Conservation (phyloP, 2,329 filamentous ascomycete species). For the Pseudogymnoascus sp. region DNA sequence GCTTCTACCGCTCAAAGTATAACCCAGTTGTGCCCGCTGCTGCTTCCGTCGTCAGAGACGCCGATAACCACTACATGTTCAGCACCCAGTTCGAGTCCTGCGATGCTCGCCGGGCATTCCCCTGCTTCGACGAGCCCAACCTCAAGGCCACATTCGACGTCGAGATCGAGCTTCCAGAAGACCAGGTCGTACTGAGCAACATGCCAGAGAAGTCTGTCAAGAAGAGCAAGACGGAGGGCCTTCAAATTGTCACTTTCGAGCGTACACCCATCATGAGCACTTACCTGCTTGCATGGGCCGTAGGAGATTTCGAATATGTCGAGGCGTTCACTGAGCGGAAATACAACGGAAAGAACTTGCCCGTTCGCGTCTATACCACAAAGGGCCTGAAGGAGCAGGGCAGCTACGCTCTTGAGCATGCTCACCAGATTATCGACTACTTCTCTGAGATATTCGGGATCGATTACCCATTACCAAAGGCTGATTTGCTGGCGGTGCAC, state of each 20-base stretch:
- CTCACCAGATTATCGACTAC: conserved; percentile 88
- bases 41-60: conserved; percentile 67
- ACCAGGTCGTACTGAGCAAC: conserved; percentile 85
- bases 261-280: conserved; percentile 86
- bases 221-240: conserved; percentile 48
- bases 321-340: conserved; percentile 82
- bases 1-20: conserved; percentile 92
- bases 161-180: conserved; percentile 79
- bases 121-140: conserved; percentile 97
- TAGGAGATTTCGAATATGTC: conserved; percentile 95
- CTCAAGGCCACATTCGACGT: conserved; percentile 95
- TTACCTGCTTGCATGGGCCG: conserved; percentile 83
- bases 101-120: conserved; percentile 89
- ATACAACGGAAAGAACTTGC: conserved; percentile 85
- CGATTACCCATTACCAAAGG: conserved; percentile 88
- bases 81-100: conserved; percentile 97
- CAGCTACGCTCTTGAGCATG: conserved; percentile 79
- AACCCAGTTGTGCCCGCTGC: conserved; percentile 67
- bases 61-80: conserved; percentile 64
- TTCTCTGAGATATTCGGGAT: conserved; percentile 93
- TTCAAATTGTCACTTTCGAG: conserved; percentile 70
- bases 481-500: conserved; percentile 82
- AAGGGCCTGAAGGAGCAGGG: conserved; percentile 90
- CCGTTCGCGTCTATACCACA: conserved; percentile 93
- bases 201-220: conserved; percentile 77